A percentile compares a stretch with the other conserved stretches of the same genome.
These are phyloP conservation scores for Melanopsichium pennsylvanicum DNA, from an alignment of 1,284 basidiomycete species.

Conservation along the genomic window DNA sequence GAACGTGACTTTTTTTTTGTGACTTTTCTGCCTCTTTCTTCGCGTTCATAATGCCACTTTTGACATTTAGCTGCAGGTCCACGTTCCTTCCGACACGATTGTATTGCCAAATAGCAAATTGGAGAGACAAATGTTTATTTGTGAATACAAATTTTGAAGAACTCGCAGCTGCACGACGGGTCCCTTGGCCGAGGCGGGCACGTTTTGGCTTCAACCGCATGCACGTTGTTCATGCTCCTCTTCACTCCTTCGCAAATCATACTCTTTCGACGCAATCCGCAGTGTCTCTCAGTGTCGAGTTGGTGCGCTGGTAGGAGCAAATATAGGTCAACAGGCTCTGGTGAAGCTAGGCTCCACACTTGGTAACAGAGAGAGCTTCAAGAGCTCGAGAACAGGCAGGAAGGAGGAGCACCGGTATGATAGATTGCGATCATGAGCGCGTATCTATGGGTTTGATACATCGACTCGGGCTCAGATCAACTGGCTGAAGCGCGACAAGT, in stretches of 20 bases:
- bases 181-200: constrained; percentile 19
- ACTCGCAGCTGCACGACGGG: constrained; percentile 23
- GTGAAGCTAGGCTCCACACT: no score
- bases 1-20: constrained; percentile 2
- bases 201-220: constrained; percentile 16
- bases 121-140: background rate
- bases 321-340: no score
- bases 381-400: no score
- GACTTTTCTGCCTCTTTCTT: background rate
- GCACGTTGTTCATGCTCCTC: constrained; percentile 15
- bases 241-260: background rate
- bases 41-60: constrained; percentile 1
- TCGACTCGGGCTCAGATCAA: background rate
- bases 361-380: no score
- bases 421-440: no score
- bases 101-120: background rate
- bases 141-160: background rate
- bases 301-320: no score
- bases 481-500: background rate
- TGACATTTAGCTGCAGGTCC: constrained; percentile 22
- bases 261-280: background rate
- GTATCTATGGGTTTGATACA: background rate
- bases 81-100: constrained; percentile 9
- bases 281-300: background rate
- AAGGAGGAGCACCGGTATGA: no score